phyloP scores from a whole-genome alignment of 177 flowering plant genomes.

The Telopea speciosissima region DNA sequence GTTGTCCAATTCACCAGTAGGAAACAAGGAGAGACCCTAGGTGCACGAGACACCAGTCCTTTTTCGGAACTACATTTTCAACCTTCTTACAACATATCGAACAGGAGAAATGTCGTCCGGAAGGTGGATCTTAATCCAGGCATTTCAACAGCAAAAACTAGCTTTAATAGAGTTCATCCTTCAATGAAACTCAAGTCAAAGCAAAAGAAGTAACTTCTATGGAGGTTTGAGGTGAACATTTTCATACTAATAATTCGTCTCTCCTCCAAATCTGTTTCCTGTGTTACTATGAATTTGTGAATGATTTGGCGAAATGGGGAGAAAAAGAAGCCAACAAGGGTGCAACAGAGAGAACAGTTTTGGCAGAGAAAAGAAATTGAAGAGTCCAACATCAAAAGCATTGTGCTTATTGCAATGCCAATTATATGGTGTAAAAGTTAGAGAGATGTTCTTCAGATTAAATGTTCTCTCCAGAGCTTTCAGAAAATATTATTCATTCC shows the following conservation, averaged over 20 bases:
- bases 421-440: background rate
- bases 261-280: background rate
- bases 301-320: background rate
- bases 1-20: background rate
- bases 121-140: no score
- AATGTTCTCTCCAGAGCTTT: background rate
- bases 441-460: background rate
- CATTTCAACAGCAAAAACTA: no score
- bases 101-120: no score
- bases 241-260: background rate
- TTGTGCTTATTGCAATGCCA: background rate
- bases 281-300: no score
- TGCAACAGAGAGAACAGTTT: background rate
- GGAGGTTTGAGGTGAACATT: no score
- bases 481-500: background rate
- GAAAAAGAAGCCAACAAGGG: background rate
- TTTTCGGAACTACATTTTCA: no score
- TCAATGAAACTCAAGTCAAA: background rate
- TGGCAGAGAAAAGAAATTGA: background rate
- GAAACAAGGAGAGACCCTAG: background rate
- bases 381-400: background rate
- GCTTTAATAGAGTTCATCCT: background rate
- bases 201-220: background rate
- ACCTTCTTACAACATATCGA: no score
- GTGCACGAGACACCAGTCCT: background rate